Percentiles rank a stretch among this genome's conserved stretches.
Evolutionary conservation across 345 rosid species (phyloP).

Genomic region (Citrus hindsii): DNA sequence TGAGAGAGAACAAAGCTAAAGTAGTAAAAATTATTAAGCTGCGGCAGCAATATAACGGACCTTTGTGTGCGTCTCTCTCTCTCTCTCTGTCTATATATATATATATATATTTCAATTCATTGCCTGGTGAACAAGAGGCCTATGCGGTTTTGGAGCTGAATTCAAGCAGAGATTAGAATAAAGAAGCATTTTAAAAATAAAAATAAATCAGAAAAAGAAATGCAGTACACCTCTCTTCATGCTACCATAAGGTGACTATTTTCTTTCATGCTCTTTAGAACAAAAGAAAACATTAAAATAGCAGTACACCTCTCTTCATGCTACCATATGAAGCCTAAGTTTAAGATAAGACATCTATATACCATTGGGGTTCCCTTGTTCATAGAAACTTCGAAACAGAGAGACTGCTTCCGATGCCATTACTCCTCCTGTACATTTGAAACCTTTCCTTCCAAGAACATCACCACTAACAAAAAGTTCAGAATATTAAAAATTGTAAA

Average conservation of each 20-base stretch:
- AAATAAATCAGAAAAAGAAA: neutral
- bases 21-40: too few relatives aligned
- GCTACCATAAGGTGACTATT: neutral
- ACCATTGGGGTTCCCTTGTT: slow-evolving; percentile 92
- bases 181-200: neutral
- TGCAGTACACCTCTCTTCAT: too few relatives aligned
- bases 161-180: neutral
- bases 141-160: slow-evolving; percentile 51
- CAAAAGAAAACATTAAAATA: too few relatives aligned
- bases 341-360: neutral
- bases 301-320: neutral
- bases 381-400: slow-evolving; percentile 69
- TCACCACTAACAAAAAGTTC: slow-evolving; percentile 24
- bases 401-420: slow-evolving; percentile 73
- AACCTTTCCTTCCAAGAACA: slow-evolving; percentile 35
- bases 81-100: too few relatives aligned
- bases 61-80: neutral
- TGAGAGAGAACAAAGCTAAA: too few relatives aligned
- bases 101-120: neutral
- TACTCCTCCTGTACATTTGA: slow-evolving; percentile 62
- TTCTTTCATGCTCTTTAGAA: neutral
- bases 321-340: neutral
- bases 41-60: neutral
- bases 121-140: slow-evolving; percentile 33
- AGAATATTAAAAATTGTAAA: neutral